Base-by-base conservation (phyloP, 495 filamentous ascomycete genomes). In the Echria macrotheca region DNA sequence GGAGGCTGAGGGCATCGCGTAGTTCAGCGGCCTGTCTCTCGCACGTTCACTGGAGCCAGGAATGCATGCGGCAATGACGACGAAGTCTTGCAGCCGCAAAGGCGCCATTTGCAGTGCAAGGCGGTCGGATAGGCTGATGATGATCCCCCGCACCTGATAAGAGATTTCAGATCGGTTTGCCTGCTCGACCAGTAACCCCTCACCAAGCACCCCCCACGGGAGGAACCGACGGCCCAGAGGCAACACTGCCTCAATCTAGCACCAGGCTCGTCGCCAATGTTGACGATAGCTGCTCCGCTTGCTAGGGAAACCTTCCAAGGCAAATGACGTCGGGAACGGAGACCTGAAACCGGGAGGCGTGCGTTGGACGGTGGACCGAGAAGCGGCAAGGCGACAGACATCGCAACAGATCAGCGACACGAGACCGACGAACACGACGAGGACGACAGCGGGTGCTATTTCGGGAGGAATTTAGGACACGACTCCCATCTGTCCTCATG, bases 101-200 rank as follows among this genome's bases (percentile, higher is more conserved):
- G 2, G 33, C 11, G 8, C n/a, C 11, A 31, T 49, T n/a, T 21
- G 19, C 23, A 21, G 22, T 18, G 36, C 46, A 29, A 28, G 46
- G 36, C 36, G 22, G 36, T 18, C 14, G 23, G 35, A 5, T 37
- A 28, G 36, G 46, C 23, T 8, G 14, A 49, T 37, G 8, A 17
- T 2, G 12, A 11, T 8, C 9, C 32, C 23, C 17, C 46, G 10
- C 8, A 24, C 23, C 22, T 15, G 36, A 26, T 24, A 29, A 26
- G 41, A 41, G 36, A 12, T 32, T 41, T 38, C 21, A 41, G 38
- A 41, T 49, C 46, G 46, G 46, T 41, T 49, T 49, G 36, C 12
- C 15, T 23, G 36, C 24, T 21, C 22, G 31, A 31, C 35, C 46
- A 49, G 11, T 38, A 4, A 40, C 8, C 25, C 12, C 15, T 28